phyloP scores from a whole-genome alignment of 2,329 filamentous ascomycete species.

The Biscogniauxia sp. region DNA sequence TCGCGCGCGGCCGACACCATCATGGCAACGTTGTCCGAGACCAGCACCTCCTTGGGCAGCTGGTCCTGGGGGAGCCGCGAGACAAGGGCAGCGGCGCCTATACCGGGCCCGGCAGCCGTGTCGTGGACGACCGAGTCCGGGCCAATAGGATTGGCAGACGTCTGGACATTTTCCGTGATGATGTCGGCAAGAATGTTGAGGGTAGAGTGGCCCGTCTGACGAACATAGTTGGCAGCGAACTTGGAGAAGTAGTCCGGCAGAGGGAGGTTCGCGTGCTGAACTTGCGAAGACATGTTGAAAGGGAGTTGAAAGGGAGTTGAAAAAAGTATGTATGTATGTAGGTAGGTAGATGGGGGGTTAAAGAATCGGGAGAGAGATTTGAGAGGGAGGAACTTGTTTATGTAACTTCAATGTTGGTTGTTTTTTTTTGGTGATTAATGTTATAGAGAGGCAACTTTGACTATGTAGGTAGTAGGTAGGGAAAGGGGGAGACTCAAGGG shows the following conservation, averaged over 20 bases:
- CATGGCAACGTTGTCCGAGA: constrained; percentile 28
- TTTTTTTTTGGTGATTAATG: constrained; percentile 1
- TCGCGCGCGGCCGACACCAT: constrained; percentile 30
- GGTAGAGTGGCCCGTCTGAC: constrained; percentile 30
- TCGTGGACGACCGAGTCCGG: constrained; percentile 31
- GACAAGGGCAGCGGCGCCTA: constrained; percentile 28
- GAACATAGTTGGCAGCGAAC: constrained; percentile 27
- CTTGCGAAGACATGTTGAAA: constrained; percentile 13
- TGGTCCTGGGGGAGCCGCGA: constrained; percentile 24
- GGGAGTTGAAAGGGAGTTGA: constrained; percentile 3
- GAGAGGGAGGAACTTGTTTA: neutral
- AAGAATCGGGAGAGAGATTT: constrained; percentile 2
- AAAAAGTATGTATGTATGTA: no score
- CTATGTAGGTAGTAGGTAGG: no score
- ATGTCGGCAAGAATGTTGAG: constrained; percentile 27
- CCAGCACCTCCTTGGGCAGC: constrained; percentile 26
- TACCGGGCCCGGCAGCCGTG: constrained; percentile 31
- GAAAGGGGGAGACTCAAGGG: no score
- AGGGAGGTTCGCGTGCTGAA: constrained; percentile 23
- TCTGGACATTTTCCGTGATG: constrained; percentile 28
- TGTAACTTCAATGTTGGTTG: no score
- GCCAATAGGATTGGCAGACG: constrained; percentile 23
- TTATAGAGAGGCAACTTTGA: constrained; percentile 1
- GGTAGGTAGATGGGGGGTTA: neutral
- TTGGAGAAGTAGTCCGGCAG: constrained; percentile 32